Percentiles rank a stretch among this genome's conserved stretches.
These are phyloP conservation scores for Naganishia vishniacii DNA, from an alignment of 768 basidiomycete genomes.

Conservation along the genomic window DNA sequence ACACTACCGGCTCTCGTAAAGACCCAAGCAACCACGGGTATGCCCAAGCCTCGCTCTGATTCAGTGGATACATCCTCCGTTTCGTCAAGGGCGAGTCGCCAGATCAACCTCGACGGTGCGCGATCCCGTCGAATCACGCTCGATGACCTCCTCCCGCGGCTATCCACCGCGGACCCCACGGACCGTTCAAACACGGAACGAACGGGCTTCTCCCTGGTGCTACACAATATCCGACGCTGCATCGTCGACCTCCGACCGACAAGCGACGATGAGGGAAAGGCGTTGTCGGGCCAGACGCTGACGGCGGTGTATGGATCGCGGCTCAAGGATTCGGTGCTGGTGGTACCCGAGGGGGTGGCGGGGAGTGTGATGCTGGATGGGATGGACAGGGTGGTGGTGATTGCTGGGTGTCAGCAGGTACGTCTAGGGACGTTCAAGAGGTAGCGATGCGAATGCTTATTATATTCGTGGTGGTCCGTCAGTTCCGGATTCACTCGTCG, in stretches of 20 bases:
- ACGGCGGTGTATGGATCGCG: constrained; percentile 5
- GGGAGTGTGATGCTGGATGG: constrained; percentile 10
- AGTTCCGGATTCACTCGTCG: constrained; percentile 15
- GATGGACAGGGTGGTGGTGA: neutral
- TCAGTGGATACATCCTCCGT: no score
- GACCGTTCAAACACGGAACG: neutral
- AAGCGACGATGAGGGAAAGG: neutral
- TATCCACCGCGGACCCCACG: neutral
- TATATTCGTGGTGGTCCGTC: no score
- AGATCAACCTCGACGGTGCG: constrained; percentile 2
- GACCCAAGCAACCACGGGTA: no score
- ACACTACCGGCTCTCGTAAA: no score
- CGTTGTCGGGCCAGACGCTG: neutral
- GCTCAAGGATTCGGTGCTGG: neutral
- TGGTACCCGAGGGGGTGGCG: constrained; percentile 4
- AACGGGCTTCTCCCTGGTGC: neutral
- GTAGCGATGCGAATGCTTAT: no score
- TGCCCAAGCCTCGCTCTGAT: no score
- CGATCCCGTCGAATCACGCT: neutral
- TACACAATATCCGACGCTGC: neutral
- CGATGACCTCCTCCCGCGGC: neutral
- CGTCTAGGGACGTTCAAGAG: no score
- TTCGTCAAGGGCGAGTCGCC: neutral
- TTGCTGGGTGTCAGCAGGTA: constrained; percentile 11
- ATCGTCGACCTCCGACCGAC: neutral